Base-by-base conservation (phyloP, 306 rosid species). In the Vicia sativa region DNA sequence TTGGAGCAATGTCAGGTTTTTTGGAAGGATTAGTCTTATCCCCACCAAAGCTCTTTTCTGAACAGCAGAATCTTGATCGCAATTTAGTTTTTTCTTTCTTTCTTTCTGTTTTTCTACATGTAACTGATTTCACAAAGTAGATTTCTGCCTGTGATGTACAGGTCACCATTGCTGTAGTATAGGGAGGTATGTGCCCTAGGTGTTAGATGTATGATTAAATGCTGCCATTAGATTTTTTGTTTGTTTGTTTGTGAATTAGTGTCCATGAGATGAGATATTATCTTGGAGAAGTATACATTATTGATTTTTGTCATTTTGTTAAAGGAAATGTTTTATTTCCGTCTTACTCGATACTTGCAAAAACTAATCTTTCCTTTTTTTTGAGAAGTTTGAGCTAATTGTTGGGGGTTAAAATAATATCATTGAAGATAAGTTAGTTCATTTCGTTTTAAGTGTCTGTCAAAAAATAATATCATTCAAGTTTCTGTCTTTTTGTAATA, bases 81-180 rank as follows among this genome's bases (percentile, higher is more conserved):
- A 6, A 71, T 58, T 50, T 75, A 65, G 60, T 41, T 57, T 65
- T n/a, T n/a, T n/a, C n/a, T n/a, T n/a, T 41, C 68, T 19, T 18
- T 1, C 63, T 68, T 9, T 15, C 31, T 15, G n/a, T 9, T 62
- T 28, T 63, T 23, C 49, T 58, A 14, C 29, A 50, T 71, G 74
- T 75, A 75, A 59, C 62, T 35, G 77, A 59, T 65, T 70, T 75
- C 50, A 39, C 29, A 75, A 66, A 41, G 65, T 79, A 70, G 80
- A 39, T 70, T 62, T 74, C 70, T 74, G 42, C 48, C 62, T 68
- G 74, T 65, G 67, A 66, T 75, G 78, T 71, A 80, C 55, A 75
- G 67, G 43, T 74, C 70, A 58, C 43, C 78, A 44, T 75, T 75
- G 65, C 68, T 52, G 74, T 80, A 71, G 80, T 60, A 66, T 71